phyloP scores from a whole-genome alignment of 352 stramenopile genomes.

The Phytophthora pini region DNA sequence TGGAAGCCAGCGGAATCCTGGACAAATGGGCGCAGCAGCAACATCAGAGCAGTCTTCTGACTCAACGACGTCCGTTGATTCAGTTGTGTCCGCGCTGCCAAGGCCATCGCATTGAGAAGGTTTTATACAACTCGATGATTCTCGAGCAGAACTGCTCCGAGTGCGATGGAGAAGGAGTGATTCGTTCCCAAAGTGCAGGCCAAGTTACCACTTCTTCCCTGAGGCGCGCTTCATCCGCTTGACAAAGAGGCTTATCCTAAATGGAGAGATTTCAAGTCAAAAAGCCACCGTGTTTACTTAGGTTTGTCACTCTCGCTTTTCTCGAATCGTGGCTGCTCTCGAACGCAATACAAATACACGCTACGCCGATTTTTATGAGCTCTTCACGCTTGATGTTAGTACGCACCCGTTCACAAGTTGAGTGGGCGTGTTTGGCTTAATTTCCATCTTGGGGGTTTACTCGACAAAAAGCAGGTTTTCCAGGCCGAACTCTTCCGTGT shows the following conservation, averaged over 20 bases:
- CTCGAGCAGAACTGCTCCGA: constrained; percentile 59
- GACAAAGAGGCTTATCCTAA: not conserved
- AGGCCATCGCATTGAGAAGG: constrained; percentile 66
- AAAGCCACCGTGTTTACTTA: constrained; percentile 16
- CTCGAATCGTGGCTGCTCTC: constrained; percentile 17
- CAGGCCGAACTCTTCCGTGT: constrained; percentile 67
- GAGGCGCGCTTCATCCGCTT: constrained; percentile 6
- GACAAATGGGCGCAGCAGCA: constrained; percentile 31
- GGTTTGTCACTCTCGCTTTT: constrained; percentile 10
- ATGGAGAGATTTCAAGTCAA: constrained; percentile 11
- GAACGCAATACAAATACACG: constrained; percentile 39
- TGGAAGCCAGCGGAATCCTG: constrained; percentile 32
- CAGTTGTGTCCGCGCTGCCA: constrained; percentile 59
- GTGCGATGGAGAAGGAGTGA: constrained; percentile 67
- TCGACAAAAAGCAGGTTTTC: constrained; percentile 76
- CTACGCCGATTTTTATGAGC: constrained; percentile 23
- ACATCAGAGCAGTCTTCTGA: constrained; percentile 16
- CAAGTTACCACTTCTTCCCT: not conserved
- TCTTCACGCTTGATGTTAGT: constrained; percentile 20
- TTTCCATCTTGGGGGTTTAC: constrained; percentile 30
- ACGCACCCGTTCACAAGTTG: constrained; percentile 11
- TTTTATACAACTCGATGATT: constrained; percentile 59
- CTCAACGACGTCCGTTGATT: constrained; percentile 22
- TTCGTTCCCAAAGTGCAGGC: constrained; percentile 8
- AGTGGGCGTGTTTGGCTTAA: constrained; percentile 5